These are phyloP conservation scores for Populus trichocarpa DNA, from an alignment of 441 rosid genomes.

Conservation along the genomic window DNA sequence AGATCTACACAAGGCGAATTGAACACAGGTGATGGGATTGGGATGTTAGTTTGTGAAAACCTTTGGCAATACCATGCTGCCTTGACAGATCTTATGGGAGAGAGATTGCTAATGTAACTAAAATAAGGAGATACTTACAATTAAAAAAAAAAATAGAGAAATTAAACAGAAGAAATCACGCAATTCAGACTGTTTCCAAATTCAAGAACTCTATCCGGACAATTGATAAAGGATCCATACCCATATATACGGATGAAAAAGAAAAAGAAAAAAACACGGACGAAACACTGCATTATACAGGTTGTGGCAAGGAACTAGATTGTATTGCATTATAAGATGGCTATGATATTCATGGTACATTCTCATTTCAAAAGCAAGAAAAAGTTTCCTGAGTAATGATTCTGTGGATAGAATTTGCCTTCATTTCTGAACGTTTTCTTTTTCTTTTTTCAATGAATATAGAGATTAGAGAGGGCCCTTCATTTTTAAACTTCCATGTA, in stretches of 20 bases:
- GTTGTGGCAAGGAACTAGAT: background rate
- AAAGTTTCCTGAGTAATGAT: no score
- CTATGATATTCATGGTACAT: no score
- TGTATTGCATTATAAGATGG: no score
- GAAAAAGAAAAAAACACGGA: no score
- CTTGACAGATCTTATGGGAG: conserved; percentile 29
- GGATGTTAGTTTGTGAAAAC: background rate
- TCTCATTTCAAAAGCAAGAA: no score
- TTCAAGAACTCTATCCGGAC: background rate
- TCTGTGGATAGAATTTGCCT: no score
- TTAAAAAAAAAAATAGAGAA: background rate
- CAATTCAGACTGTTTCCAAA: background rate
- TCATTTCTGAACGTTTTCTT: no score
- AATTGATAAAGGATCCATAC: background rate
- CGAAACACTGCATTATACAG: no score
- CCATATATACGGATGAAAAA: background rate
- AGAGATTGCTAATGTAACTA: conserved; percentile 18
- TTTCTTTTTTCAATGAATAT: no score
- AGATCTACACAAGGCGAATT: conserved; percentile 1
- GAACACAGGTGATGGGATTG: background rate
- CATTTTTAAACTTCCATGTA: no score
- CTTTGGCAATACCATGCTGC: background rate
- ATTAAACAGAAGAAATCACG: background rate
- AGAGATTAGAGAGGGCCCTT: no score
- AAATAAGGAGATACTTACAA: conserved; percentile 32